phyloP scores from a whole-genome alignment of 768 basidiomycete genomes.

The Pisolithus marmoratus region DNA sequence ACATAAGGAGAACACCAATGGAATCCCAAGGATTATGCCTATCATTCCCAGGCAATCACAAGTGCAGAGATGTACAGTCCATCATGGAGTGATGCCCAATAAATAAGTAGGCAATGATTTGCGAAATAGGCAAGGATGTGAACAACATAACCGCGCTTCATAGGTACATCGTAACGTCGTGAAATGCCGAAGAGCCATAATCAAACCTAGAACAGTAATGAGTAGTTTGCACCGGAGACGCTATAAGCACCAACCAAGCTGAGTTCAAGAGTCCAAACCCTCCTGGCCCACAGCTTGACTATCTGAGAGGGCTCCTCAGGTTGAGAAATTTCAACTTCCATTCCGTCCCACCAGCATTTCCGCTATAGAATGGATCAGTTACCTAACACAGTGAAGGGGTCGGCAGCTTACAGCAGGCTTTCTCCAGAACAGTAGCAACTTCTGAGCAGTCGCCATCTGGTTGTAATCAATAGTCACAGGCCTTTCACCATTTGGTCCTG shows the following conservation, averaged over 20 bases:
- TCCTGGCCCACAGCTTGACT: conserved; percentile 92
- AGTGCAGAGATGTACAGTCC: too few relatives aligned
- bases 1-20: too few relatives aligned
- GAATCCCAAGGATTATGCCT: too few relatives aligned
- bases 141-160: too few relatives aligned
- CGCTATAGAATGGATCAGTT: conserved; percentile 43
- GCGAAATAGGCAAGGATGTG: too few relatives aligned
- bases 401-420: conserved; percentile 87
- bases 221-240: neutral
- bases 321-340: conserved; percentile 78
- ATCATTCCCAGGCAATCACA: too few relatives aligned
- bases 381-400: neutral
- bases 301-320: conserved; percentile 44
- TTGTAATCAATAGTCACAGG: conserved; percentile 80
- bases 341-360: conserved; percentile 99
- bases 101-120: too few relatives aligned
- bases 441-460: conserved; percentile 98
- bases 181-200: conserved; percentile 3
- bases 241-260: conserved; percentile 59
- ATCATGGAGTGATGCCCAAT: too few relatives aligned
- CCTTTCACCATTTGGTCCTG: conserved; percentile 49
- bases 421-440: conserved; percentile 95
- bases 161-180: conserved; percentile 16
- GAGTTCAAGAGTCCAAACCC: conserved; percentile 98
- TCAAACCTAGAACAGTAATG: neutral